Percentiles rank a stretch among this genome's conserved stretches.
phyloP scores from a whole-genome alignment of 768 basidiomycete species.

The Infundibulicybe gibba region DNA sequence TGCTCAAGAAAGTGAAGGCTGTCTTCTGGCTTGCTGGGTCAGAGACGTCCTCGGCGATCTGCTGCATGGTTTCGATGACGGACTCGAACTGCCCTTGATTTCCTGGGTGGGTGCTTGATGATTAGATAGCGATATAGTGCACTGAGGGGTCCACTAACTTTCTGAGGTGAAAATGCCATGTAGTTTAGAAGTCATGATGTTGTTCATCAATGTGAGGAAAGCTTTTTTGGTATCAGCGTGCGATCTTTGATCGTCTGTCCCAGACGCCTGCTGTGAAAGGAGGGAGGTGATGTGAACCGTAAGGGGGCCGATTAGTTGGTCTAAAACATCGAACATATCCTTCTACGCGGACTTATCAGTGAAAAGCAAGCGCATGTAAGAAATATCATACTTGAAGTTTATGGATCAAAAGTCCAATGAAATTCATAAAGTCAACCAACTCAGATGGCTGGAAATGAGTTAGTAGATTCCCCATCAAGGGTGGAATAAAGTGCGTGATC shows the following conservation, averaged over 20 bases:
- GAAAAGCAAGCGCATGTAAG: conserved; percentile 1
- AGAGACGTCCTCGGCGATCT: conserved; percentile 68
- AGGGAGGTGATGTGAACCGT: conserved; percentile 76
- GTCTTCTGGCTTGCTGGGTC: conserved; percentile 77
- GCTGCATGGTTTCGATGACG: conserved; percentile 71
- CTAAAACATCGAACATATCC: conserved; percentile 84
- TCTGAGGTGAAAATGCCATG: conserved; percentile 85
- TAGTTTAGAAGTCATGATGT: conserved; percentile 76
- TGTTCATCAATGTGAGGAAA: conserved; percentile 80
- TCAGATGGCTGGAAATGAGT: conserved; percentile 90
- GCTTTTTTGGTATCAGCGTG: conserved; percentile 85
- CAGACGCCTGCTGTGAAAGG: conserved; percentile 75
- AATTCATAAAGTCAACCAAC: conserved; percentile 92
- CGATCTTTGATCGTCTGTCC: conserved; percentile 82
- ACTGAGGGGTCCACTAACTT: conserved; percentile 44
- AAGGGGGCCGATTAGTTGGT: conserved; percentile 86
- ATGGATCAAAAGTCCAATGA: conserved; percentile 88
- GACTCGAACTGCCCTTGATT: conserved; percentile 64
- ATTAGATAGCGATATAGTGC: not conserved
- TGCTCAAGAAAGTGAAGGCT: conserved; percentile 76
- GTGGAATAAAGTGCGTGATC: conserved; percentile 83
- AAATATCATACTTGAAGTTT: conserved; percentile 69
- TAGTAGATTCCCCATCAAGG: conserved; percentile 87
- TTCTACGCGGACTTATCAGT: conserved; percentile 39
- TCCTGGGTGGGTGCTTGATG: conserved; percentile 17